Base-by-base conservation (phyloP, 192 early-diverging fungal species). In the Coemansia sp. region DNA sequence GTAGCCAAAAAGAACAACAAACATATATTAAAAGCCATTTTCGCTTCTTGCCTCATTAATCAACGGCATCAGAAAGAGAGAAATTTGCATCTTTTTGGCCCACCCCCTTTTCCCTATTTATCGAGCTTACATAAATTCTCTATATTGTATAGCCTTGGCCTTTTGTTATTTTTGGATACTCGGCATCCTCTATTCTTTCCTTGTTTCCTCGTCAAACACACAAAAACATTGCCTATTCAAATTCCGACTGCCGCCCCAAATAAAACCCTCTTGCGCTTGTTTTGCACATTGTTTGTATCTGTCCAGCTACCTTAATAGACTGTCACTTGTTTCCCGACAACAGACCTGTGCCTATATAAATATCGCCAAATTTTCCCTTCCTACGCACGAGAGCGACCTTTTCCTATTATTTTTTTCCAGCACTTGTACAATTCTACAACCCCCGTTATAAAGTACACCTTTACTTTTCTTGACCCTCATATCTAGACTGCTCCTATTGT, bases 111-210 rank as follows among this genome's bases (percentile, higher is more conserved):
- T 59, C 57, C 57, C 39, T 59, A 41, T 59, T 59, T 59, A 59
- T 19, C 57, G 39, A 32, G 57, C 57, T 59, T 59, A 59, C 57
- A 59, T 59, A 59, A 59, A 59, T 59, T 41, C 13, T 41, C n/a
- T 59, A 59, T 59, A 59, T 59, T 59, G 57, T 59, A 38, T 37
- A 22, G 57, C 13, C 57, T 59, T 41, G 57, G 57, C 38, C 17
- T 19, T 41, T 41, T 59, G 57, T 40, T 22, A 17, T 59, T 59
- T 53, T 59, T 59, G 14, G 57, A 59, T 59, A 54, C 51, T 54
- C 51, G 51, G 20, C 51, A 54, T 54, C 20, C 19, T 25, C 0
- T 4, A 8, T 54, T 22, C 20, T 14, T 54, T 54, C 25, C 19
- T 54, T 22, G 8, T 14, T 54, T 54, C 19, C 19, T 54, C 25